Conservation (phyloP, 1,139 yeast species). For the Blastobotrys ciferrii region DNA sequence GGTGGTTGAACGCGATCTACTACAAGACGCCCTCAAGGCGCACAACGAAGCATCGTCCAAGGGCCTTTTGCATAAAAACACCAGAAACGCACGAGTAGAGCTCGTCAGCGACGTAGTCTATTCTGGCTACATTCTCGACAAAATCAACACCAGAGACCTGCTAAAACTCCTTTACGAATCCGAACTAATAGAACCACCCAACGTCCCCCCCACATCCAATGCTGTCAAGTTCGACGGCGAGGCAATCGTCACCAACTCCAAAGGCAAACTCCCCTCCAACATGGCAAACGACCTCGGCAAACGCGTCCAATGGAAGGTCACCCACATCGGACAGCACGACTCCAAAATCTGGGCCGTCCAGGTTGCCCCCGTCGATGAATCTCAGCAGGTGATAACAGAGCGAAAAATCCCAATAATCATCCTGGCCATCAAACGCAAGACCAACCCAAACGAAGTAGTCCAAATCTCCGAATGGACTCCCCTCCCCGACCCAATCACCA, state of each 20-base stretch:
- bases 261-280: conserved; percentile 8
- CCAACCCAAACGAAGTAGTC: conserved; percentile 17
- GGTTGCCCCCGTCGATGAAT: conserved; percentile 25
- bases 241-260: conserved; percentile 18
- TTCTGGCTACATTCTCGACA: conserved; percentile 30
- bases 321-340: conserved; percentile 29
- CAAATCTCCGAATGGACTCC: conserved; percentile 20
- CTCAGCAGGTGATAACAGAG: background rate
- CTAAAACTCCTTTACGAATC: conserved; percentile 7
- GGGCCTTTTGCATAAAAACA: conserved; percentile 16
- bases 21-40: conserved; percentile 31
- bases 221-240: conserved; percentile 21
- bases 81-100: conserved; percentile 21
- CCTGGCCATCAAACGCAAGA: conserved; percentile 18
- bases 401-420: conserved; percentile 17
- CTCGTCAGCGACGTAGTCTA: conserved; percentile 30
- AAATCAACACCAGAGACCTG: conserved; percentile 22
- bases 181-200: conserved; percentile 4
- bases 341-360: conserved; percentile 30
- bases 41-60: conserved; percentile 33
- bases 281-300: conserved; percentile 24
- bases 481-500: conserved; percentile 5
- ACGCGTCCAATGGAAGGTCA: conserved; percentile 31
- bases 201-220: conserved; percentile 16
- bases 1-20: conserved; percentile 32